Base-by-base conservation (phyloP, 768 basidiomycete genomes). In the Russula olivacea region DNA sequence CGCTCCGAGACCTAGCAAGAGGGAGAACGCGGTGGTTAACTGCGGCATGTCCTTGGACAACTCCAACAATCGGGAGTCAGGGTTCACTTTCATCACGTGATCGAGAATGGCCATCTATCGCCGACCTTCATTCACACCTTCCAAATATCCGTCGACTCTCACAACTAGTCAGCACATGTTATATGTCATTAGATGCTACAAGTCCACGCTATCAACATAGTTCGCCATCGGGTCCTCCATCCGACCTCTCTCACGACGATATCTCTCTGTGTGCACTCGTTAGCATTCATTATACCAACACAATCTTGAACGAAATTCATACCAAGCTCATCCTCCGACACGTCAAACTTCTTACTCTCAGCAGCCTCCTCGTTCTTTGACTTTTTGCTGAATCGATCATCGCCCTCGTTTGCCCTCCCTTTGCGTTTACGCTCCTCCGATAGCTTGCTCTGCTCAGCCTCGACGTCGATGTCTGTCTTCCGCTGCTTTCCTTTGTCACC, bases 211-310 rank as follows among this genome's bases (percentile, higher is more conserved):
- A 72, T 93, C 93, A 55, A 91, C 80, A 72, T 94, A 93, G 72
- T 90, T 91, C 45, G 90, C 89, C 93, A 97, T 97, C 4, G 93
- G 93, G 74, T 97, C 93, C 61, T 93, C 91, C 53, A 80, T 77
- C 75, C 86, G 83, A 56, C 83, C 82, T 67, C 81, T 82, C 32
- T 73, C 80, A 83, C 93, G 86, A 61, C 93, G 83, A 74, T 95
- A 97, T n/a, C 89, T 91, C 87, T 97, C 93, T 91, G 78, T 65
- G 72, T 68, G 50, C 36, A 21, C 28, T 63, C 14, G 61, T 54
- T 69, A 71, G 64, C 17, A 72, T 50, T 48, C 43, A 57, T 41
- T 11, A 56, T 58, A 36, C 30, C 62, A 30, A 66, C 2, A 59
- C 41, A 59, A 61, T 40, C 14, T 77, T 23, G 10, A 43, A n/a